Evolutionary conservation across 106 monocot species (phyloP), one percentile per base, ranked within the genome.

Genomic region (Chionographis japonica): DNA sequence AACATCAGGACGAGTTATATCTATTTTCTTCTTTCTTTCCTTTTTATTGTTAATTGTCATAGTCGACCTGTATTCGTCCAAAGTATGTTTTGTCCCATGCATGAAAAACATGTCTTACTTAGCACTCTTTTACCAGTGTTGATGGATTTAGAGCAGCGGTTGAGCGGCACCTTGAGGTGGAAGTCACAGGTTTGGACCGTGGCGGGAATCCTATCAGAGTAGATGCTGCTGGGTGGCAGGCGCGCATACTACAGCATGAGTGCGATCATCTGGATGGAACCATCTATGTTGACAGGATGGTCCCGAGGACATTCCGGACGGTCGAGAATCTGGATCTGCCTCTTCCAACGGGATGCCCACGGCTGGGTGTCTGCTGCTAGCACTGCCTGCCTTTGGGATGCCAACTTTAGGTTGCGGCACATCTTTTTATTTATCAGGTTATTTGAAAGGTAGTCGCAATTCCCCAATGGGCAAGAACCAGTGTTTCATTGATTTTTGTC

Each of bases 241-340:
- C 95, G 49, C 86, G 95, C 1, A 97, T 97, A 63, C 68, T 97
- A 38, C 95, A 97, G 55, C 95, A 92, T 40, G 92, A 97, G 69
- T 97, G 78, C 37, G 95, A 97, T 76, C 95, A 97, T 77, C 72
- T 97, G 40, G 87, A 92, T 66, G 95, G 95, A 55, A 92, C 76
- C 2, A 73, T 92, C 49, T 97, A 92, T 73, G 92, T 92, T 41
- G 95, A 97, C 66, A 97, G 81, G 73, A 89, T 92, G 65, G 62
- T 97, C 7, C 88, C 91, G 14, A 86, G 83, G 58, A 97, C 95
- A 66, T 97, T 97, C 60, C 72, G 95, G 70, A 87, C 75, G 8
- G 84, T 87, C 39, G 78, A 88, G 56, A 97, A 97, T 77, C 61
- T 97, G 70, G 72, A 78, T 82, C 66, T 97, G 53, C 95, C 92